phyloP scores from a whole-genome alignment of 116 monocot genomes.

The Trichopus zeylanicus region DNA sequence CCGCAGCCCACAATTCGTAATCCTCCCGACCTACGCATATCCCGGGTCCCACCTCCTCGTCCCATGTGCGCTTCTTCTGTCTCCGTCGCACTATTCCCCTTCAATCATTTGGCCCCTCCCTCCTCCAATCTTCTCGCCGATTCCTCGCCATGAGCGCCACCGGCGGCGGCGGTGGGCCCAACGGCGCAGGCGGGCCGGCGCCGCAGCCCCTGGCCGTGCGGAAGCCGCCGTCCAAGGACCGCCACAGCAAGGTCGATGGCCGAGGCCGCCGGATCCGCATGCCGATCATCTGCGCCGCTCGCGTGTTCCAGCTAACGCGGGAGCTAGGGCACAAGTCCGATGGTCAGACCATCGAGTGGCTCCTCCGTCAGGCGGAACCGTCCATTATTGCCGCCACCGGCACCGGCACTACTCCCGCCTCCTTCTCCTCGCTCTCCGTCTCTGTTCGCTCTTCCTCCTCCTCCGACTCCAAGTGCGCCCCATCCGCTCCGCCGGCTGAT shows the following conservation, averaged over 20 bases:
- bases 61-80: slow-evolving; percentile 33
- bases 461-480: slow-evolving; percentile 4
- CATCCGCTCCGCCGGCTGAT: not conserved
- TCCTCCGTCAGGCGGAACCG: slow-evolving; percentile 85
- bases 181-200: slow-evolving; percentile 5
- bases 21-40: too few relatives aligned
- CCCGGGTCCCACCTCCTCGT: not conserved
- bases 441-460: slow-evolving; percentile 20
- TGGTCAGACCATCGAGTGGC: slow-evolving; percentile 96
- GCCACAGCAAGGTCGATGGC: slow-evolving; percentile 88
- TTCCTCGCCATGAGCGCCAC: slow-evolving; percentile 5
- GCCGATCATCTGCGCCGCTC: slow-evolving; percentile 88
- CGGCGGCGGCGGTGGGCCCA: slow-evolving; percentile 19
- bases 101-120: slow-evolving; percentile 38
- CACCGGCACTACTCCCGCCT: slow-evolving; percentile 73
- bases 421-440: slow-evolving; percentile 37
- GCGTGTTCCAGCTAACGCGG: slow-evolving; percentile 83
- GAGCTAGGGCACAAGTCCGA: slow-evolving; percentile 92
- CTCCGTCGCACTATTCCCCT: too few relatives aligned
- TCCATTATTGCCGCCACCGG: slow-evolving; percentile 90
- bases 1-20: not conserved
- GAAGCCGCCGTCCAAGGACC: slow-evolving; percentile 69
- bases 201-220: slow-evolving; percentile 13
- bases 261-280: slow-evolving; percentile 81
- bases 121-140: slow-evolving; percentile 4